Conservation (phyloP, 495 filamentous ascomycete species). For the Talaromyces stipitatus region DNA sequence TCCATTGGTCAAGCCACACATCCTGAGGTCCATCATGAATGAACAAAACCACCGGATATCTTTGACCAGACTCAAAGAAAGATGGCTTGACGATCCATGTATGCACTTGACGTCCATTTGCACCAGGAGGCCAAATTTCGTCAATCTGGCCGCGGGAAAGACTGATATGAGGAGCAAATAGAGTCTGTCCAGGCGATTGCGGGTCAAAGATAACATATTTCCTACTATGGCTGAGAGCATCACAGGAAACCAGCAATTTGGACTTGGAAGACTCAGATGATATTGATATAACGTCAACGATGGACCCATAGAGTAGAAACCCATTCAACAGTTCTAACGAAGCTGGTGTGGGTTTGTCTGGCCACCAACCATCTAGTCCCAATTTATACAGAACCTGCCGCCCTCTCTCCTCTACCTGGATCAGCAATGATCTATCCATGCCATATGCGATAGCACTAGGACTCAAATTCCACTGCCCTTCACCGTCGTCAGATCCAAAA, state of each 20-base stretch:
- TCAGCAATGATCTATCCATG: conserved; percentile 54
- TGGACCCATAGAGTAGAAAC: conserved; percentile 54
- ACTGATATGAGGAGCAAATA: conserved; percentile 51
- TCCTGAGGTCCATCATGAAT: conserved; percentile 49
- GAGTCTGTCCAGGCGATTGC: conserved; percentile 25
- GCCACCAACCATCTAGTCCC: conserved; percentile 38
- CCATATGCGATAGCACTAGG: conserved; percentile 61
- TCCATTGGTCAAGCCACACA: conserved; percentile 42
- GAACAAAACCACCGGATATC: conserved; percentile 42
- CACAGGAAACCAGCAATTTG: conserved; percentile 56
- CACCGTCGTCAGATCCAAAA: conserved; percentile 51
- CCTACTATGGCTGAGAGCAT: conserved; percentile 60
- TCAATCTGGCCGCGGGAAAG: neutral
- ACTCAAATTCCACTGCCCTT: conserved; percentile 59
- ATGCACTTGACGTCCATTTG: conserved; percentile 34
- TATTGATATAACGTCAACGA: conserved; percentile 48
- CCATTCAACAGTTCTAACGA: conserved; percentile 35
- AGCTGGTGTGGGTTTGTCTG: conserved; percentile 28
- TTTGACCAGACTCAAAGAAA: conserved; percentile 36
- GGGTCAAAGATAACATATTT: conserved; percentile 56
- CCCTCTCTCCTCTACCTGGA: conserved; percentile 62
- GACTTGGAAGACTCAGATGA: conserved; percentile 25
- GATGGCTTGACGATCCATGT: conserved; percentile 41
- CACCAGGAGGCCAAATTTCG: conserved; percentile 13
- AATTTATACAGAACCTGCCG: conserved; percentile 58